phyloP scores from a whole-genome alignment of 495 filamentous ascomycete genomes.

The Polyplosphaeria fusca region DNA sequence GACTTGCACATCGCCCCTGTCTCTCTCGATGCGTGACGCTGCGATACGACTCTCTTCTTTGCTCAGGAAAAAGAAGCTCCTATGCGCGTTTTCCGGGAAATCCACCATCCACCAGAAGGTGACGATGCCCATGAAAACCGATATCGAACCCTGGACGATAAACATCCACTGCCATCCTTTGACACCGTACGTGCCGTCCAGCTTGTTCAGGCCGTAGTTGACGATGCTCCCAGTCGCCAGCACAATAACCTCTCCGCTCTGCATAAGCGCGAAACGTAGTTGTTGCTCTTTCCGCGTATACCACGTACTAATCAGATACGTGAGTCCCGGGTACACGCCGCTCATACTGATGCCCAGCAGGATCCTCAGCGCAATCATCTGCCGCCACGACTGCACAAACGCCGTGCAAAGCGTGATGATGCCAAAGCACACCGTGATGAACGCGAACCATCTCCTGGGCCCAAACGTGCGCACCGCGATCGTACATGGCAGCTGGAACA shows the following conservation, averaged over 20 bases:
- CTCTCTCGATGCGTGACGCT: constrained; percentile 37
- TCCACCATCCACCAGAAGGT: constrained; percentile 81
- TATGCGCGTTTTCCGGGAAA: constrained; percentile 66
- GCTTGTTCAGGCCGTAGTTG: constrained; percentile 66
- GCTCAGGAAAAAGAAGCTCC: constrained; percentile 62
- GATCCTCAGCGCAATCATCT: constrained; percentile 71
- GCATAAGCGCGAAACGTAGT: constrained; percentile 69
- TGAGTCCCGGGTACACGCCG: constrained; percentile 69
- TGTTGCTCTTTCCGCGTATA: constrained; percentile 71
- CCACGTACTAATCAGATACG: constrained; percentile 70
- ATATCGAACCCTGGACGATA: constrained; percentile 63
- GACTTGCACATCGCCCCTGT: constrained; percentile 59
- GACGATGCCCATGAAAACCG: constrained; percentile 62
- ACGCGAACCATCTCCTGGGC: constrained; percentile 64
- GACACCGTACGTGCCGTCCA: constrained; percentile 57
- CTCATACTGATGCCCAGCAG: constrained; percentile 66
- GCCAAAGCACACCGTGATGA: constrained; percentile 67
- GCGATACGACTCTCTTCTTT: constrained; percentile 45
- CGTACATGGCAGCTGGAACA: constrained; percentile 72
- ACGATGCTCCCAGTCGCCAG: constrained; percentile 70
- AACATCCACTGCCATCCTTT: constrained; percentile 79
- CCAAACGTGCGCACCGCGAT: constrained; percentile 66
- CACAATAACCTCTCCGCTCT: constrained; percentile 64
- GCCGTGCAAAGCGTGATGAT: constrained; percentile 71
- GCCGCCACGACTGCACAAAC: constrained; percentile 64